Evolutionary conservation across 2,329 filamentous ascomycete genomes (phyloP), one percentile per base, ranked within the genome.

Genomic region (Ophioceras dolichostomum): DNA sequence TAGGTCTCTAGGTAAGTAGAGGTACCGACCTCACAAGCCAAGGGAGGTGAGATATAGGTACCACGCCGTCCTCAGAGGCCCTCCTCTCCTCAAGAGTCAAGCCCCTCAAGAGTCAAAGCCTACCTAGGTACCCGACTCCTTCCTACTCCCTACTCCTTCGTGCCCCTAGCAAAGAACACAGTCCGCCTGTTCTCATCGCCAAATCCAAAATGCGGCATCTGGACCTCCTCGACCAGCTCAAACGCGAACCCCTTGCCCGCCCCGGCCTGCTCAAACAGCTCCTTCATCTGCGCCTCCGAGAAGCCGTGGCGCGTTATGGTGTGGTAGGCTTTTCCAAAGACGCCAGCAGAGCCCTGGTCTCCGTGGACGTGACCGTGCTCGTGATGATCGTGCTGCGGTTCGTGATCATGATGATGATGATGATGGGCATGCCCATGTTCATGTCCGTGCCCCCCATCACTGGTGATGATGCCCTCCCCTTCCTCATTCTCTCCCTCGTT

Each of bases 261-360:
- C 0, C 81, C 80, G 1, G 80, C 81, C n/a, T 61, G 59, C 39
- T 68, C 64, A 48, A 83, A 85, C 45, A 84, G 67, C 17, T 58
- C 54, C 47, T 61, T 65, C 36, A 85, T 70, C 20, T 70, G 61
- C 10, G 68, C 65, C 50, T 73, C 59, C 2, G 64, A 68, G 54
- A 88, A 87, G 0, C 82, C 80, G 43, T 76, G 65, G 37, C 80
- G 76, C 22, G 68, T 70, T 16, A 87, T 68, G 0, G 76, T 79
- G 26, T 67, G 56, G 4, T 50, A 40, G 4, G 51, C 49, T n/a
- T n/a, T n/a, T n/a, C n/a, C n/a, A n/a, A n/a, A n/a, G n/a, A n/a
- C n/a, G n/a, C n/a, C n/a, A n/a, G n/a, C n/a, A n/a, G n/a, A n/a
- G n/a, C n/a, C n/a, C n/a, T n/a, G n/a, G n/a, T n/a, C n/a, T 10